Conservation (phyloP, 2,329 filamentous ascomycete species). For the Alternaria triticimaculans region DNA sequence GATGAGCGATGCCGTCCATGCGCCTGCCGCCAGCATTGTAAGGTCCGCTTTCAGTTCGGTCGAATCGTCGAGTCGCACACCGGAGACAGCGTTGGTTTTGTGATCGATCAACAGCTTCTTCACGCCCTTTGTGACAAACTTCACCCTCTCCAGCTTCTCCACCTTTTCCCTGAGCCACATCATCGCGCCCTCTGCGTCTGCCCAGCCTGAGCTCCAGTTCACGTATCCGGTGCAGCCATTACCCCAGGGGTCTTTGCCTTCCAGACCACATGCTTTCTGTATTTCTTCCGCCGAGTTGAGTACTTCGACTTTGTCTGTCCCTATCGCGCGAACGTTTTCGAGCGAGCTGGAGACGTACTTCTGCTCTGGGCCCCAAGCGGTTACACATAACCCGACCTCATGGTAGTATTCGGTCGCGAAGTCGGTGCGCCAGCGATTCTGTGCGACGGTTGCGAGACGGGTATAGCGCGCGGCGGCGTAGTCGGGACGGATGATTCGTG, state of each 20-base stretch:
- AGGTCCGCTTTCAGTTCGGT: slow-evolving; percentile 68
- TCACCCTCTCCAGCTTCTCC: slow-evolving; percentile 60
- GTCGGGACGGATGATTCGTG: slow-evolving; percentile 72
- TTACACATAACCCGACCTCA: slow-evolving; percentile 72
- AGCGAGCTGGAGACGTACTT: slow-evolving; percentile 49
- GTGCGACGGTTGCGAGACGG: slow-evolving; percentile 73
- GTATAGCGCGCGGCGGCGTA: slow-evolving; percentile 83
- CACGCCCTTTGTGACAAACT: slow-evolving; percentile 59
- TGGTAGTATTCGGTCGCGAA: slow-evolving; percentile 71
- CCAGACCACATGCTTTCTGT: slow-evolving; percentile 48
- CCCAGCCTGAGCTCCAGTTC: slow-evolving; percentile 80
- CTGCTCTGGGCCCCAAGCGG: slow-evolving; percentile 59
- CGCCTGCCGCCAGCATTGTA: slow-evolving; percentile 81
- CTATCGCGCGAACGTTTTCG: slow-evolving; percentile 43
- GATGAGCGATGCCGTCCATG: slow-evolving; percentile 81
- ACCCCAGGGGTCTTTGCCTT: slow-evolving; percentile 46
- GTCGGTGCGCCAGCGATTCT: slow-evolving; percentile 70
- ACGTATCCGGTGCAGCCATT: slow-evolving; percentile 72
- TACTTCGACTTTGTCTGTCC: slow-evolving; percentile 50
- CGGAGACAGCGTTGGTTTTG: slow-evolving; percentile 55
- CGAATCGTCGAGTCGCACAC: slow-evolving; percentile 63
- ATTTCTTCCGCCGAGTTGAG: slow-evolving; percentile 50
- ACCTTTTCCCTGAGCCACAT: slow-evolving; percentile 65
- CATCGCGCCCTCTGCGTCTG: slow-evolving; percentile 76
- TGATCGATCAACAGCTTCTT: slow-evolving; percentile 50